Base-by-base conservation (phyloP, 768 basidiomycete species). In the Termitomyces bulborhizus region DNA sequence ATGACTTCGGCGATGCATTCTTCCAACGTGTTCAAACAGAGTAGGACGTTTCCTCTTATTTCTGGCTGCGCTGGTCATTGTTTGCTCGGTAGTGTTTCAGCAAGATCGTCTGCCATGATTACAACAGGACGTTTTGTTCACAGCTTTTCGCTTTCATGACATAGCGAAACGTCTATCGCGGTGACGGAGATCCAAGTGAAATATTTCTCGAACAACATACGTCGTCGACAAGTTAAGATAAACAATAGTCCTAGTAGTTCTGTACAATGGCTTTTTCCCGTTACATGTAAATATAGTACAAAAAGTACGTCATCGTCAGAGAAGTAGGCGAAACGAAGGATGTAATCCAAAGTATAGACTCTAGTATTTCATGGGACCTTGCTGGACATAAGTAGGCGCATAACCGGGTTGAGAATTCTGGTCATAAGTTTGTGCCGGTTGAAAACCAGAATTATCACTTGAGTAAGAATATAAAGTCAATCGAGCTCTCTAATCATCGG, bases 341-440 rank as follows among this genome's bases (percentile, higher is more conserved):
- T 36, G 15, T 40, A 40, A 43, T 13, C 34, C 7, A 7, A 8
- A 44, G 26, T 50, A 32, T 11, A 18, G 8, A 13, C 2, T n/a
- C 12, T 59, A 55, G 45, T 67, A 52, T 42, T 66, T 62, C 43
- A 54, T 55, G 24, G 55, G 46, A 18, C 37, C 53, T 56, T 65
- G 66, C 16, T 62, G 63, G 46, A 74, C 57, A 58, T 77, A 77
- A 15, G 63, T 63, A 36, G 78, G 73, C 66, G 72, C 73, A 62
- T 78, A 76, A 24, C 70, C 73, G 49, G 71, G 63, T 47, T 66
- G 72, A 59, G 67, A 68, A 7, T 69, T 71, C 13, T 69, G 62
- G 6, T 60, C 55, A 51, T 63, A 69, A 8, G 64, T 69, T 48
- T 67, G 66, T 24, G 40, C 53, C 31, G 59, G 64, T 13, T 55